phyloP scores from a whole-genome alignment of 75 land plant genomes.

The Sequoiadendron giganteum region DNA sequence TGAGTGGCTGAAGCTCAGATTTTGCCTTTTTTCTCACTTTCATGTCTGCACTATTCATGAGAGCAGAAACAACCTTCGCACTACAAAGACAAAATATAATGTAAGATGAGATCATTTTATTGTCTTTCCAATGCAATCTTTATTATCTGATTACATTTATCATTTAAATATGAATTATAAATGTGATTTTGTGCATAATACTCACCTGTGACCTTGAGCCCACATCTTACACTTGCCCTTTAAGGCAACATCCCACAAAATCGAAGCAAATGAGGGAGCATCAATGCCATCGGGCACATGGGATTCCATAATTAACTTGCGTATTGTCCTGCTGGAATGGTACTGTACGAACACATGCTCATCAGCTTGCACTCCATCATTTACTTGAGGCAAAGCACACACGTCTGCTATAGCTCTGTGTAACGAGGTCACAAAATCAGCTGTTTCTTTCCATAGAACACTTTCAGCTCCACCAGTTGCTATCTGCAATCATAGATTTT shows the following conservation, averaged over 20 bases:
- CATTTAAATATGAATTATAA: background rate
- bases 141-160: background rate
- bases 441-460: conserved; percentile 47
- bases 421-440: conserved; percentile 39
- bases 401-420: conserved; percentile 74
- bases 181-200: background rate
- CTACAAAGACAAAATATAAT: conserved; percentile 41
- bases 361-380: conserved; percentile 25
- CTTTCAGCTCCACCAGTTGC: conserved; percentile 84
- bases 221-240: conserved; percentile 69
- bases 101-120: background rate
- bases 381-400: conserved; percentile 50
- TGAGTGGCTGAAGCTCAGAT: conserved; percentile 56
- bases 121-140: background rate
- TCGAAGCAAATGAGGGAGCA: conserved; percentile 55
- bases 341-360: conserved; percentile 90
- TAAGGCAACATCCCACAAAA: conserved; percentile 73
- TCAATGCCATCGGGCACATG: conserved; percentile 26
- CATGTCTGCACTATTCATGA: conserved; percentile 49
- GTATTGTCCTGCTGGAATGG: conserved; percentile 83
- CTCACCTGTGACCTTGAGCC: conserved; percentile 93
- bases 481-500: conserved; percentile 46
- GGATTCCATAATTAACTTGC: conserved; percentile 66
- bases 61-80: conserved; percentile 73
- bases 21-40: conserved; percentile 41